A percentile compares a stretch with the other conserved stretches of the same genome.
phyloP scores from a whole-genome alignment of 2,329 filamentous ascomycete genomes.

The Apiospora koreana region DNA sequence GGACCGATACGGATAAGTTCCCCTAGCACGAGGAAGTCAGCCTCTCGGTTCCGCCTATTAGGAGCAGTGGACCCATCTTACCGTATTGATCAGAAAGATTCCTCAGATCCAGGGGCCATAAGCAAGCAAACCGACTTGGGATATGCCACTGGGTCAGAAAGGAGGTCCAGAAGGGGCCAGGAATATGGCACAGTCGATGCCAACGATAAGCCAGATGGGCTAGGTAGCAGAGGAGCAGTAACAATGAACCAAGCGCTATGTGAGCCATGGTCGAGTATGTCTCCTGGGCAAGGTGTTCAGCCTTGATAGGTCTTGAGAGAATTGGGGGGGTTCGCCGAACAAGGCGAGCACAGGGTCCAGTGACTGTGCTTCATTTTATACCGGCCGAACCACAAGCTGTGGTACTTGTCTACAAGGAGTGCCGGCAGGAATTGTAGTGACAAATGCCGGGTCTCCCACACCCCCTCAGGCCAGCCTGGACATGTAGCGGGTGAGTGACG shows the following conservation, averaged over 20 bases:
- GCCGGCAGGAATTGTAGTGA: background rate
- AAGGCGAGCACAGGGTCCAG: background rate
- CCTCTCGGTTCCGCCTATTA: background rate
- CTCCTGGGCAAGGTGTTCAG: background rate
- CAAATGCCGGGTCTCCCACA: background rate
- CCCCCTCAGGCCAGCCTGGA: background rate
- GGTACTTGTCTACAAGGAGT: background rate
- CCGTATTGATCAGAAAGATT: background rate
- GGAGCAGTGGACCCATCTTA: too few species aligned
- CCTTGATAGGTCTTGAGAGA: background rate
- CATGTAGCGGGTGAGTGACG: background rate
- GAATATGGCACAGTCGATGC: conserved; percentile 6
- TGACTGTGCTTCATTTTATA: too few species aligned
- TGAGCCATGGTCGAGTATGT: background rate
- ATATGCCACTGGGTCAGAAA: background rate
- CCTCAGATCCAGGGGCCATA: background rate
- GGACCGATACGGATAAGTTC: conserved; percentile 23
- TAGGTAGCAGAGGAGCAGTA: background rate
- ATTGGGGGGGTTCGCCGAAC: too few species aligned
- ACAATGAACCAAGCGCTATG: background rate
- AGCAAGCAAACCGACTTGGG: background rate
- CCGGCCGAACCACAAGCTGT: background rate
- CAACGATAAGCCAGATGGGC: background rate
- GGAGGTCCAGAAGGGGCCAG: background rate
- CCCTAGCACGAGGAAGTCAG: conserved; percentile 12